Evolutionary conservation across 768 basidiomycete genomes (phyloP).

Genomic region (Phylloporus sp.): DNA sequence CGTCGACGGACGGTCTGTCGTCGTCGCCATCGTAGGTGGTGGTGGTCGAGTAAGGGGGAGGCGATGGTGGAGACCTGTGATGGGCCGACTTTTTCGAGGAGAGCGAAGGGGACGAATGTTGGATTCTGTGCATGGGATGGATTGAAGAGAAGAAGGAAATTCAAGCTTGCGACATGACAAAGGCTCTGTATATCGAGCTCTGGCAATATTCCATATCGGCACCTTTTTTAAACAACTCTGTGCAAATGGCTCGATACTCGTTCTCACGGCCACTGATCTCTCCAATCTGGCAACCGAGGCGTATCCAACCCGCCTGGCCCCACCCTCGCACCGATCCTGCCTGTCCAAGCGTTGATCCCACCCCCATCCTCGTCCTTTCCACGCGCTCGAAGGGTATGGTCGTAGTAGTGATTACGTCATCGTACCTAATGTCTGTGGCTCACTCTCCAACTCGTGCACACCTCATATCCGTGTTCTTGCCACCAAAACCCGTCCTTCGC

Average conservation of each 20-base stretch:
- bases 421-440: slow-evolving; percentile 16
- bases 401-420: slow-evolving; percentile 28
- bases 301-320: neutral
- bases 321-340: neutral
- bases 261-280: slow-evolving; percentile 27
- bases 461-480: slow-evolving; percentile 17
- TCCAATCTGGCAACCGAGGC: slow-evolving; percentile 1
- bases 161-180: slow-evolving; percentile 36
- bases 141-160: slow-evolving; percentile 28
- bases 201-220: slow-evolving; percentile 37
- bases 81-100: slow-evolving; percentile 9
- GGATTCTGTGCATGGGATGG: slow-evolving; percentile 25
- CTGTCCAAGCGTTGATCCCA: neutral
- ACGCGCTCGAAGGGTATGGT: slow-evolving; percentile 6
- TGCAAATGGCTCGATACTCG: slow-evolving; percentile 23
- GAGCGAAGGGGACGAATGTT: slow-evolving; percentile 12
- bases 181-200: slow-evolving; percentile 37
- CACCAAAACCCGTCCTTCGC: slow-evolving; percentile 3
- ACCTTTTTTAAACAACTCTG: slow-evolving; percentile 32
- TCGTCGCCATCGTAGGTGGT: slow-evolving; percentile 19
- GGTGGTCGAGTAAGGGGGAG: slow-evolving; percentile 5
- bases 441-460: neutral
- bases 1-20: slow-evolving; percentile 18
- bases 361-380: slow-evolving; percentile 9
- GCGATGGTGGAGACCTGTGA: slow-evolving; percentile 9